Percentiles rank a stretch among this genome's conserved stretches.
These are phyloP conservation scores for Tylopilus subfusipes DNA, from an alignment of 768 basidiomycete species.

Conservation along the genomic window DNA sequence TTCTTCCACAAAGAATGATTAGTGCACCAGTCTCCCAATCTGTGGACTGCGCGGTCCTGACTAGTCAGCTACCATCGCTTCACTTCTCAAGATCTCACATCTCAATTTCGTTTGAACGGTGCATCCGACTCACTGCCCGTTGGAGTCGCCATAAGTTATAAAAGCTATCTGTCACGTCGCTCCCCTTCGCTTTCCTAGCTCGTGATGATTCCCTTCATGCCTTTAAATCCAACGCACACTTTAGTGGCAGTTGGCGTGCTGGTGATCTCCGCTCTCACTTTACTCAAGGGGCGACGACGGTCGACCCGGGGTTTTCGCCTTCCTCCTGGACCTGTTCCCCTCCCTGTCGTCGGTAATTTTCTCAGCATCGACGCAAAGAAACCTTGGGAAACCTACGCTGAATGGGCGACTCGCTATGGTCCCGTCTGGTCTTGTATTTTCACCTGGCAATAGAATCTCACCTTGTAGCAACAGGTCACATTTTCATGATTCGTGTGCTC, in stretches of 20 bases:
- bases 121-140: not conserved
- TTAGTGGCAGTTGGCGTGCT: not conserved
- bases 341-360: constrained; percentile 18
- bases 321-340: constrained; percentile 15
- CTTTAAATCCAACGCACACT: not conserved
- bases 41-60: too few species aligned
- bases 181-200: not conserved
- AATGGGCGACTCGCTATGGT: constrained; percentile 21
- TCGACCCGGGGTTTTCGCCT: not conserved
- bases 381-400: constrained; percentile 21
- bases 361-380: constrained; percentile 13
- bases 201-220: not conserved
- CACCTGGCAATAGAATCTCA: not conserved
- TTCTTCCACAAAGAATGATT: too few species aligned
- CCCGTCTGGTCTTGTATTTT: not conserved
- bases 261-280: not conserved
- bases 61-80: too few species aligned
- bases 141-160: too few species aligned
- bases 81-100: too few species aligned
- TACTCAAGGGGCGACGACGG: constrained; percentile 4
- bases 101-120: too few species aligned
- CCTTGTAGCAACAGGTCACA: constrained; percentile 8
- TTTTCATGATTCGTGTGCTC: constrained; percentile 22
- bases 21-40: too few species aligned
- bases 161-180: not conserved